Evolutionary conservation across 805 yeast genomes (phyloP).

Genomic region (Starmerella sirachaensis): DNA sequence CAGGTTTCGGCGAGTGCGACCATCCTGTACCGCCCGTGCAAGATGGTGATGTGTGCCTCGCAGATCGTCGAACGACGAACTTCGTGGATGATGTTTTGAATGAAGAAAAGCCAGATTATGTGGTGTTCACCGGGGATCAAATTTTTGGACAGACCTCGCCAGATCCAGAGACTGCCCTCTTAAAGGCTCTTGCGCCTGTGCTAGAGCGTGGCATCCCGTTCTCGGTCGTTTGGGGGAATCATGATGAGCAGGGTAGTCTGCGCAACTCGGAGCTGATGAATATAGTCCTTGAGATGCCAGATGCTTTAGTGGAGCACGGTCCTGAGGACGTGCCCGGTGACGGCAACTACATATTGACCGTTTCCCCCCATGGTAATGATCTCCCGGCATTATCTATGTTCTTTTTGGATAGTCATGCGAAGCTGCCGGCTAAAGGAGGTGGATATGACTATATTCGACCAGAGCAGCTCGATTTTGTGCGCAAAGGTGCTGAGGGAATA

Average conservation of each 20-base stretch:
- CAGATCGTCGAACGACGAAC: slow-evolving; percentile 58
- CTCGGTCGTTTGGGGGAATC: slow-evolving; percentile 83
- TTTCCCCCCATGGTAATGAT: slow-evolving; percentile 21
- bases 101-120: slow-evolving; percentile 69
- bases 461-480: slow-evolving; percentile 50
- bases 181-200: slow-evolving; percentile 64
- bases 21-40: slow-evolving; percentile 34
- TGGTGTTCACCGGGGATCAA: slow-evolving; percentile 85
- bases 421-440: slow-evolving; percentile 39
- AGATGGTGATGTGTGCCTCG: slow-evolving; percentile 44
- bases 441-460: slow-evolving; percentile 83
- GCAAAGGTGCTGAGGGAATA: slow-evolving; percentile 28
- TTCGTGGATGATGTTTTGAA: slow-evolving; percentile 58
- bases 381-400: slow-evolving; percentile 48
- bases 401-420: slow-evolving; percentile 71
- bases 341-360: slow-evolving; percentile 64
- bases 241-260: slow-evolving; percentile 78
- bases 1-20: slow-evolving; percentile 67
- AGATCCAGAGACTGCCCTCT: slow-evolving; percentile 71
- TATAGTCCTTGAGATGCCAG: slow-evolving; percentile 50
- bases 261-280: slow-evolving; percentile 49
- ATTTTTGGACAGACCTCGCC: slow-evolving; percentile 68
- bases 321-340: slow-evolving; percentile 62
- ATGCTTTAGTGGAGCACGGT: slow-evolving; percentile 48
- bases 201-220: slow-evolving; percentile 61